A percentile compares a stretch with the other conserved stretches of the same genome.
Evolutionary conservation across 2,329 filamentous ascomycete genomes (phyloP).

Genomic region (Penicillium decumbens): DNA sequence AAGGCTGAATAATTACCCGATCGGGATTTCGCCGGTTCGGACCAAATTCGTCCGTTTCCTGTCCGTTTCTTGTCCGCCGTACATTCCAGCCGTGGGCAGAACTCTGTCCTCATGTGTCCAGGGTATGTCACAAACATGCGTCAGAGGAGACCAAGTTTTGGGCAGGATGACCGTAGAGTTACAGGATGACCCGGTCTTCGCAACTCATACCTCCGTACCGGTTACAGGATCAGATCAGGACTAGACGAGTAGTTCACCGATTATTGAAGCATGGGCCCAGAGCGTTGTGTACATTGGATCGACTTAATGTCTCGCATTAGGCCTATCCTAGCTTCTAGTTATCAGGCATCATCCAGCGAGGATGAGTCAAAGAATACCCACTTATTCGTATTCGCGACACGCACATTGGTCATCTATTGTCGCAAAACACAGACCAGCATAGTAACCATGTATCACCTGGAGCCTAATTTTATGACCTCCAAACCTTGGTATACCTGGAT

Average conservation of each 20-base stretch:
- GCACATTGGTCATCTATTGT: not conserved
- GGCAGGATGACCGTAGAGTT: not conserved
- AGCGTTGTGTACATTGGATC: not conserved
- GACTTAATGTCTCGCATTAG: not conserved
- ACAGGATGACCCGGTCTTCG: not conserved
- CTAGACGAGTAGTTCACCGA: not conserved
- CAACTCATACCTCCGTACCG: not conserved
- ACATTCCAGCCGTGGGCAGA: not conserved
- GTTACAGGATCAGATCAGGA: not conserved
- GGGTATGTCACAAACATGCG: not conserved
- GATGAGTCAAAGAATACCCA: not conserved
- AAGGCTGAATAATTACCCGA: not conserved
- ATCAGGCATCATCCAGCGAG: not conserved
- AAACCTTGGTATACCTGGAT: not conserved
- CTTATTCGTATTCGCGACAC: not conserved
- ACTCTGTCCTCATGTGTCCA: not conserved
- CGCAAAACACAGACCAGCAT: not conserved
- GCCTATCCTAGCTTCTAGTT: not conserved
- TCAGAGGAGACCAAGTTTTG: not conserved
- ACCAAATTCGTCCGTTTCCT: not conserved
- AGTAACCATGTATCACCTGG: not conserved
- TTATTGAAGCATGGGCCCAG: not conserved
- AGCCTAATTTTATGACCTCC: not conserved
- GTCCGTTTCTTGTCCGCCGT: not conserved
- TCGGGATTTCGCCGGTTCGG: not conserved